Evolutionary conservation across 345 rosid genomes (phyloP).

Genomic region (Melaleuca quinquenervia): DNA sequence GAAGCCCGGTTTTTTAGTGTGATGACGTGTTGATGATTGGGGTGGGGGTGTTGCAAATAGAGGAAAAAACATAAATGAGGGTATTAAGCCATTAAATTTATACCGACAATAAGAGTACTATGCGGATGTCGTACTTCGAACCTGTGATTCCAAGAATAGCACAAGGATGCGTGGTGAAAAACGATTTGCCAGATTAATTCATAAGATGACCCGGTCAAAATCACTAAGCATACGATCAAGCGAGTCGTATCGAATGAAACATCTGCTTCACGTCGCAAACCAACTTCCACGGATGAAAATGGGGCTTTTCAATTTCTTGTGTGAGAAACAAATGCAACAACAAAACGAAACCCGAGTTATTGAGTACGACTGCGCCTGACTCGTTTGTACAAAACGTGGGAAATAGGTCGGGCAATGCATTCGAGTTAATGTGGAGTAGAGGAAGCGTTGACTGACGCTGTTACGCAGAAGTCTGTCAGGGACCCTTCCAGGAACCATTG

Average conservation of each 20-base stretch:
- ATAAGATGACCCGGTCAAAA: not conserved
- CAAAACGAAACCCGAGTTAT: not conserved
- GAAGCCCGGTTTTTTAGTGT: no score
- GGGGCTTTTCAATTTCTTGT: not conserved
- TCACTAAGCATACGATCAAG: not conserved
- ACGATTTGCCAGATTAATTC: no score
- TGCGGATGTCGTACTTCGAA: not conserved
- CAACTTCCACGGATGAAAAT: not conserved
- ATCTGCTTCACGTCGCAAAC: not conserved
- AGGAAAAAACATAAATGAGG: not conserved
- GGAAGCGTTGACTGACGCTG: not conserved
- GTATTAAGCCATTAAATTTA: not conserved
- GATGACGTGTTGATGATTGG: no score
- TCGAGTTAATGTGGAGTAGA: not conserved
- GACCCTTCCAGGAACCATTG: not conserved
- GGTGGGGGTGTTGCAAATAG: no score
- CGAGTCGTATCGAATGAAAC: not conserved
- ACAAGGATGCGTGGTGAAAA: no score
- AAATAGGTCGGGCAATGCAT: not conserved
- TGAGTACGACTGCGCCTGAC: fast-evolving
- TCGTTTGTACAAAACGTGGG: not conserved
- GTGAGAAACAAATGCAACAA: not conserved
- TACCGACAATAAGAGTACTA: no score
- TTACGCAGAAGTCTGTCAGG: not conserved
- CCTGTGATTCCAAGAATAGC: no score